Conservation (phyloP, 2,329 filamentous ascomycete genomes). For the Zalaria obscura region DNA sequence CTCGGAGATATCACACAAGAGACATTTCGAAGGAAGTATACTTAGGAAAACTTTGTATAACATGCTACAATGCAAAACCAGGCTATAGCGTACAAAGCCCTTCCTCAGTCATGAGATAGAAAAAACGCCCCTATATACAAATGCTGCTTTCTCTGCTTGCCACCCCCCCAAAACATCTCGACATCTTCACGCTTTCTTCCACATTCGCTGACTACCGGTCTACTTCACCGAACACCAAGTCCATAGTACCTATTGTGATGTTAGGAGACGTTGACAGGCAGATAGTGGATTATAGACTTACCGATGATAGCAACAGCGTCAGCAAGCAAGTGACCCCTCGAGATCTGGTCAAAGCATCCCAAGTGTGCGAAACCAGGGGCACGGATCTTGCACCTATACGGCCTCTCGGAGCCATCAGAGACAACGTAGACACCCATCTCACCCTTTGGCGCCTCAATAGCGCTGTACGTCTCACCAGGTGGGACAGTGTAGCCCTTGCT, state of each 20-base stretch:
- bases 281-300: background rate
- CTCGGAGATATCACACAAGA: no score
- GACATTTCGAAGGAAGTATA: no score
- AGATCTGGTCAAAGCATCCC: constrained; percentile 84
- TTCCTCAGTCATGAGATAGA: background rate
- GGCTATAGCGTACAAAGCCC: background rate
- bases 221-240: constrained; percentile 63
- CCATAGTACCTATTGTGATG: constrained; percentile 51
- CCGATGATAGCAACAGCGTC: constrained; percentile 93
- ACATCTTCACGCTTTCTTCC: background rate
- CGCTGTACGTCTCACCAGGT: constrained; percentile 93
- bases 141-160: background rate
- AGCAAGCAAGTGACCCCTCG: constrained; percentile 81
- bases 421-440: constrained; percentile 98
- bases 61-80: background rate
- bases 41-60: no score
- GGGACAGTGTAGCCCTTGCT: constrained; percentile 97
- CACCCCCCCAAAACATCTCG: no score
- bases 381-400: constrained; percentile 94
- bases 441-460: constrained; percentile 98
- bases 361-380: constrained; percentile 95
- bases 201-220: constrained; percentile 6
- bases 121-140: background rate
- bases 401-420: constrained; percentile 88
- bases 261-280: background rate